Base-by-base conservation (phyloP, 495 filamentous ascomycete species). In the Chaetomium fimeti region DNA sequence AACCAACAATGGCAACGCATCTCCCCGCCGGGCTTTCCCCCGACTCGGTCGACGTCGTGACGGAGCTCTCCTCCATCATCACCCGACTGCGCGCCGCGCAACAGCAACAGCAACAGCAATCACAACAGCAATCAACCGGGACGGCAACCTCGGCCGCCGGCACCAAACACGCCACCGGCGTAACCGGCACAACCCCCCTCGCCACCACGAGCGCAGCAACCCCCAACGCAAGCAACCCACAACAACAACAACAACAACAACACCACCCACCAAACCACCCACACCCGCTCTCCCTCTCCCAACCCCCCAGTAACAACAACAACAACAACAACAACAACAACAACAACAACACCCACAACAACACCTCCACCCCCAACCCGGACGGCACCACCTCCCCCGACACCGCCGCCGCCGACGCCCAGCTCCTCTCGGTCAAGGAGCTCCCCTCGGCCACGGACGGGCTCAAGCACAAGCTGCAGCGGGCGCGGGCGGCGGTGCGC, bases 1-100 rank as follows among this genome's bases (percentile, higher is more conserved):
- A 11, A 18, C 18, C n/a, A 20, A 57, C 59, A 61, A 76, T 74
- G 69, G 63, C 72, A 40, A 69, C 72, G 28, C 73, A 73, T 42
- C 73, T 77, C 59, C 79, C 81, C 59, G 69, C 77, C 49, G 74
- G 78, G 63, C 79, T 84, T 69, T 79, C 85, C 72, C 74, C 84
- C 61, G 80, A 85, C 78, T 86, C 86, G 22, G 88, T 96, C 75
- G 93, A 97, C 81, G 86, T 91, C 65, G 82, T 97, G 55, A 92
- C 94, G 57, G 84, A 91, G 55, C 83, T 97, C 54, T 85, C 90
- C 72, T 82, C 85, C 13, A 84, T 96, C 68, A 84, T 97, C 52
- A 79, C 86, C 62, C 89, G 88, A 47, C 84, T 97, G 40, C 84
- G 89, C 62, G 76, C 80, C 64, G 61, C 72, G 27, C 66, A n/a